These are phyloP conservation scores for Ilex aquifolium DNA, from an alignment of 257 asterid genomes.

Conservation along the genomic window DNA sequence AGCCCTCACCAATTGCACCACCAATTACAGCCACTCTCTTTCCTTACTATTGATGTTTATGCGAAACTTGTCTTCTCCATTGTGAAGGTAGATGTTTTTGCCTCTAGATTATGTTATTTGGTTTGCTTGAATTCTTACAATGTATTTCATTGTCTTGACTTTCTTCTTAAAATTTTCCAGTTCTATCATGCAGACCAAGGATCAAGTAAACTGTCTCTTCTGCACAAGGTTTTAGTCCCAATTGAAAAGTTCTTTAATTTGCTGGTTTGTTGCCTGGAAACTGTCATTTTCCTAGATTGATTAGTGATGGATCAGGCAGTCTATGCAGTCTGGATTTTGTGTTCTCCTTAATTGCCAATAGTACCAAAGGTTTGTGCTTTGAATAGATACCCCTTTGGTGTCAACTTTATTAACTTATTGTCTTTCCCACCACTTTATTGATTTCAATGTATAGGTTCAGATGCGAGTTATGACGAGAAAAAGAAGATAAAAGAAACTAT, in stretches of 20 bases:
- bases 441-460: too few relatives aligned
- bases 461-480: too few relatives aligned
- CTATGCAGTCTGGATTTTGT: too few relatives aligned
- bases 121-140: not conserved
- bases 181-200: slow-evolving; percentile 76
- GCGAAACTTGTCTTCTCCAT: slow-evolving; percentile 74
- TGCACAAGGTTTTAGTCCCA: slow-evolving; percentile 58
- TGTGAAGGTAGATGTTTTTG: slow-evolving; percentile 58
- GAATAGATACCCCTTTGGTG: too few relatives aligned
- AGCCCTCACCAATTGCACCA: slow-evolving; percentile 48
- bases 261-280: slow-evolving; percentile 11
- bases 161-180: slow-evolving; percentile 36
- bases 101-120: not conserved
- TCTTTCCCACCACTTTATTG: too few relatives aligned
- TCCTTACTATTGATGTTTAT: slow-evolving; percentile 88
- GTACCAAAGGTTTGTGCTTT: too few relatives aligned
- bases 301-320: too few relatives aligned
- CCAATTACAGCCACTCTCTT: slow-evolving; percentile 67
- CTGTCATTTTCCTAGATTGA: slow-evolving; percentile 1
- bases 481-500: too few relatives aligned
- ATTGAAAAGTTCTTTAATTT: slow-evolving; percentile 3
- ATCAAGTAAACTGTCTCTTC: slow-evolving; percentile 64
- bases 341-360: too few relatives aligned
- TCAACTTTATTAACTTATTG: too few relatives aligned
- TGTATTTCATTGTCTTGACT: slow-evolving; percentile 10